phyloP scores from a whole-genome alignment of 306 rosid genomes.

The Prunus fruticosa region DNA sequence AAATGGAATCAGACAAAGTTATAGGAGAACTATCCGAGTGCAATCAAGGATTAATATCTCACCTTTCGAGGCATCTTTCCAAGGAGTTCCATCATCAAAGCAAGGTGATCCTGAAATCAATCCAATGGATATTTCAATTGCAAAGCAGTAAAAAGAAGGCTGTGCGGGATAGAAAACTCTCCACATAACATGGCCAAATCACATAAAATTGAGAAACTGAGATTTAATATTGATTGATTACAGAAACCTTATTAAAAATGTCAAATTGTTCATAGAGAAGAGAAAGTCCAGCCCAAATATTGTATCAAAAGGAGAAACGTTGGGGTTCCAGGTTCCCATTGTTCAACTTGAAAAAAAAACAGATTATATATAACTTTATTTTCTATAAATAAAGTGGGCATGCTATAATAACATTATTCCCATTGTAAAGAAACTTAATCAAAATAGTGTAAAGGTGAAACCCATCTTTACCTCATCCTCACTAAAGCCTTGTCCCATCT shows the following conservation, averaged over 20 bases:
- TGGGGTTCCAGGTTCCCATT: not conserved
- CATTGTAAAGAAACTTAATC: not conserved
- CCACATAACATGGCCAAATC: not conserved
- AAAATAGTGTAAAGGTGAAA: conserved; percentile 1
- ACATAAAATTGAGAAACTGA: not conserved
- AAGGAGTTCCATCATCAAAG: conserved; percentile 96
- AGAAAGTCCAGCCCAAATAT: not conserved
- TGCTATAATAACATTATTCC: not conserved
- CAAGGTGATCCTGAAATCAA: conserved; percentile 92
- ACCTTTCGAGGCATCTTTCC: conserved; percentile 95
- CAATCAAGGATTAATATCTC: conserved; percentile 11
- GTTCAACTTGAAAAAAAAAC: not conserved
- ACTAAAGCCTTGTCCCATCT: conserved; percentile 69
- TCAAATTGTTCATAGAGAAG: not conserved
- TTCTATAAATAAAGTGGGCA: not conserved
- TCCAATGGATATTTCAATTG: conserved; percentile 13
- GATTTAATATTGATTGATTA: not conserved
- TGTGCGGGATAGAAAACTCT: not conserved
- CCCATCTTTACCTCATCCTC: conserved; percentile 84
- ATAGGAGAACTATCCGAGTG: conserved; percentile 8
- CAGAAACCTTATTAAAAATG: conserved; percentile 9
- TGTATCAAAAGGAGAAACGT: not conserved
- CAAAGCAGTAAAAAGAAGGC: not conserved
- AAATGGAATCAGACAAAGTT: conserved; percentile 9
- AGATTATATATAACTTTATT: not conserved